phyloP scores from a whole-genome alignment of 352 stramenopile genomes.

The Pythium sp. region DNA sequence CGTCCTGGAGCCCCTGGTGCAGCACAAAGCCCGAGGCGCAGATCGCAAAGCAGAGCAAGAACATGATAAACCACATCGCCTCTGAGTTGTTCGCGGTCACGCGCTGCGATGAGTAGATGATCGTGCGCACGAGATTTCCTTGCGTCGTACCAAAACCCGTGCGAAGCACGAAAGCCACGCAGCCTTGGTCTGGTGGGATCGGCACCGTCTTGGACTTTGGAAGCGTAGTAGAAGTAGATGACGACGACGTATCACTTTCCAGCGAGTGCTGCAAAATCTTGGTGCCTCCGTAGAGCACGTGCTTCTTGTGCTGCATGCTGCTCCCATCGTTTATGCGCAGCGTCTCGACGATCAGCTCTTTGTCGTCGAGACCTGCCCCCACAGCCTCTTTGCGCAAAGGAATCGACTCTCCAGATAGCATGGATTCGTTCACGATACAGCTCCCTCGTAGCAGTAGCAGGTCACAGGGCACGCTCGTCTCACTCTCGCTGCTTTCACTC shows the following conservation, averaged over 20 bases:
- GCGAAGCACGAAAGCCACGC: slow-evolving; percentile 87
- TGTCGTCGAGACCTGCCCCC: slow-evolving; percentile 7
- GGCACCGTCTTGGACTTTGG: slow-evolving; percentile 23
- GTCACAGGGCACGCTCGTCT: slow-evolving; percentile 82
- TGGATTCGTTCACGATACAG: slow-evolving; percentile 95
- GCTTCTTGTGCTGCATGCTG: slow-evolving; percentile 40
- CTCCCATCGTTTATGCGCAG: slow-evolving; percentile 30
- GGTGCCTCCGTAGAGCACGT: slow-evolving; percentile 82
- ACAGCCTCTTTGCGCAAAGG: slow-evolving; percentile 91
- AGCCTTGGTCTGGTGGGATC: slow-evolving; percentile 75
- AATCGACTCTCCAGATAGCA: slow-evolving; percentile 95
- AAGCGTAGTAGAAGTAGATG: neutral
- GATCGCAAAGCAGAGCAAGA: slow-evolving; percentile 91
- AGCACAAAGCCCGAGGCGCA: slow-evolving; percentile 84
- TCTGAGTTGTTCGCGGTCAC: slow-evolving; percentile 89
- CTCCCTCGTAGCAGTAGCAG: slow-evolving; percentile 88
- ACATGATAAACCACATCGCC: slow-evolving; percentile 91
- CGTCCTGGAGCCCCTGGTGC: slow-evolving; percentile 38
- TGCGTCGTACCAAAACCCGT: slow-evolving; percentile 94
- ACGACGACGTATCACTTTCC: slow-evolving; percentile 1
- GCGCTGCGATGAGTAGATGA: slow-evolving; percentile 92
- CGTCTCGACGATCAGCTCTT: slow-evolving; percentile 14
- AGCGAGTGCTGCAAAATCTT: slow-evolving; percentile 38
- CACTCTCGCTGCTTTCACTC: slow-evolving; percentile 9
- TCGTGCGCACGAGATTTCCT: slow-evolving; percentile 92